A percentile compares a stretch with the other conserved stretches of the same genome.
phyloP scores from a whole-genome alignment of 108 stramenopile species.

The Conticribra weissflogii region DNA sequence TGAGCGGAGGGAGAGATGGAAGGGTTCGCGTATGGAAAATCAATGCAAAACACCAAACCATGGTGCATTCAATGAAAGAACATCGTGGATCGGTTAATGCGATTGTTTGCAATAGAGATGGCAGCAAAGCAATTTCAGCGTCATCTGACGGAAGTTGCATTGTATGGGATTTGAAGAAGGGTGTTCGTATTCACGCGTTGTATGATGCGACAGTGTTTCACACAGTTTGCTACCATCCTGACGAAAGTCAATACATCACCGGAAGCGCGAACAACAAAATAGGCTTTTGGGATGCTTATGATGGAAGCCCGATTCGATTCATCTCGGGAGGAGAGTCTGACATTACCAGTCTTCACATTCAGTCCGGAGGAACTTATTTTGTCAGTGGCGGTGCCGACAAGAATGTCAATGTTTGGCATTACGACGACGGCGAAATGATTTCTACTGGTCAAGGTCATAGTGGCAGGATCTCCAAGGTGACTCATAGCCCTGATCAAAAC shows the following conservation, averaged over 20 bases:
- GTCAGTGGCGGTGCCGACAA: constrained; percentile 82
- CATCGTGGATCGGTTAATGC: constrained; percentile 83
- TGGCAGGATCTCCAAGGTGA: constrained; percentile 61
- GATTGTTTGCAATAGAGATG: constrained; percentile 58
- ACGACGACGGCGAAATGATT: constrained; percentile 77
- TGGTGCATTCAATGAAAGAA: constrained; percentile 88
- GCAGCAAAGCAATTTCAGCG: constrained; percentile 75
- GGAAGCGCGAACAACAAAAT: constrained; percentile 87
- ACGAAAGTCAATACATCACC: constrained; percentile 88
- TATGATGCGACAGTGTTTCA: constrained; percentile 86
- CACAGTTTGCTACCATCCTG: constrained; percentile 79
- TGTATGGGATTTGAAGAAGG: constrained; percentile 80
- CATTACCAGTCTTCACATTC: constrained; percentile 78
- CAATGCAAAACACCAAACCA: constrained; percentile 69
- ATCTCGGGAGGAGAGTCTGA: constrained; percentile 81
- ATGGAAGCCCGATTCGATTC: constrained; percentile 79
- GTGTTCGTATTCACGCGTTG: constrained; percentile 75
- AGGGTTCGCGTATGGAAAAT: constrained; percentile 84
- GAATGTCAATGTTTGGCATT: constrained; percentile 83
- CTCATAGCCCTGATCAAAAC: constrained; percentile 69
- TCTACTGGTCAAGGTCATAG: constrained; percentile 79
- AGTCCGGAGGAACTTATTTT: constrained; percentile 65
- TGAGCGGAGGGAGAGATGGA: constrained; percentile 88
- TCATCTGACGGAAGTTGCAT: constrained; percentile 90
- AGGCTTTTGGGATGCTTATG: constrained; percentile 89